Percentiles rank a stretch among this genome's conserved stretches.
phyloP scores from a whole-genome alignment of 1,284 basidiomycete species.

The Trichosporon asahii region DNA sequence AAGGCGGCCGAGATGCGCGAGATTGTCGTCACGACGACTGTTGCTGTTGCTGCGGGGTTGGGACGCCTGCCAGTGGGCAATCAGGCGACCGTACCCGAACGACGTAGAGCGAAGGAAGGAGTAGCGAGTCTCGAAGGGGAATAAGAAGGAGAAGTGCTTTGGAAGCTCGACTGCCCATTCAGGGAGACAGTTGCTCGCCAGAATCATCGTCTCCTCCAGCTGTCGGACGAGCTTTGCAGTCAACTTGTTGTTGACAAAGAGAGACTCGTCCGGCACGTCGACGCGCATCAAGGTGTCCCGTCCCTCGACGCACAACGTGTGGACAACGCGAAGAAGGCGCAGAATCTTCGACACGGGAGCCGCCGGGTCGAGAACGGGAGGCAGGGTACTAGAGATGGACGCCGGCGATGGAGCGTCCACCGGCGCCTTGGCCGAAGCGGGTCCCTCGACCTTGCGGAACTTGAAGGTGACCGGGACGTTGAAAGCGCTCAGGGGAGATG shows the following conservation, averaged over 20 bases:
- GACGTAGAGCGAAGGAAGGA: conserved; percentile 95
- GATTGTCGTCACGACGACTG: conserved; percentile 79
- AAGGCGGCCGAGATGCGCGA: conserved; percentile 84
- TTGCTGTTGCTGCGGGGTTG: conserved; percentile 65
- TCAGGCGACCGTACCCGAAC: conserved; percentile 92
- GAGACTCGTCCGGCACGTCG: conserved; percentile 61
- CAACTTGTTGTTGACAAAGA: conserved; percentile 96
- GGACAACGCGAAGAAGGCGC: conserved; percentile 80
- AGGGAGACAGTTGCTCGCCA: conserved; percentile 91
- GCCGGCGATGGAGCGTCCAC: conserved; percentile 42
- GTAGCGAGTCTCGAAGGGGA: conserved; percentile 96
- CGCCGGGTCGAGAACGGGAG: conserved; percentile 75
- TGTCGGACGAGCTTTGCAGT: conserved; percentile 98
- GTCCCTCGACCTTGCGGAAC: conserved; percentile 87
- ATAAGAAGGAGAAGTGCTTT: conserved; percentile 92
- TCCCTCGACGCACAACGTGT: conserved; percentile 65
- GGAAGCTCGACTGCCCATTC: conserved; percentile 95
- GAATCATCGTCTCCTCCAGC: conserved; percentile 97
- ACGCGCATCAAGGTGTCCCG: conserved; percentile 26
- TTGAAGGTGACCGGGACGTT: conserved; percentile 59
- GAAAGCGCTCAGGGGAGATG: conserved; percentile 21
- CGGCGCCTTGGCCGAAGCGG: conserved; percentile 56
- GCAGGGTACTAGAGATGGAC: conserved; percentile 46
- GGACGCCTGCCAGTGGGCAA: conserved; percentile 83
- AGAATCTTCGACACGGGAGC: conserved; percentile 86